phyloP scores from a whole-genome alignment of 192 early-diverging fungal species.

The Backusella circina region DNA sequence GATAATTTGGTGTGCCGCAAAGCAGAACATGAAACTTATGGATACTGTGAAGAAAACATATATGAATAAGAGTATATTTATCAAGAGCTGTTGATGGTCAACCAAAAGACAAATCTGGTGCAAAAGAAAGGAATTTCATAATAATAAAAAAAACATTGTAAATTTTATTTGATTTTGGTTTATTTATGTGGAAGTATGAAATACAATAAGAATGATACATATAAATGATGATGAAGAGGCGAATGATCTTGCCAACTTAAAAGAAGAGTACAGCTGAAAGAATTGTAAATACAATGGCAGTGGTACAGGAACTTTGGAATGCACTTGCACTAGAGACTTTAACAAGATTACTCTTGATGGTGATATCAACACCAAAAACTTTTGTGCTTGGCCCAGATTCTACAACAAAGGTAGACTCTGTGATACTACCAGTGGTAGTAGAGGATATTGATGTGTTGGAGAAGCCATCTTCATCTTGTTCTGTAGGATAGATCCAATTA shows the following conservation, averaged over 20 bases:
- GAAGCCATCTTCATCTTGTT: not conserved
- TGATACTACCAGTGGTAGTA: not conserved
- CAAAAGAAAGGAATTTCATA: too few relatives aligned
- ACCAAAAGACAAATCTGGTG: too few relatives aligned
- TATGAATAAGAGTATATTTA: too few relatives aligned
- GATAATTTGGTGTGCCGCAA: not conserved
- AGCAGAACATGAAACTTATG: not conserved
- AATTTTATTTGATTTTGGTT: not conserved
- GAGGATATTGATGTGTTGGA: not conserved
- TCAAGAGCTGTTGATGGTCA: too few relatives aligned
- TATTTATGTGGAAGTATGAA: not conserved
- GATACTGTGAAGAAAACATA: not conserved
- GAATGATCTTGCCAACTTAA: not conserved
- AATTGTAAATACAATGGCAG: not conserved
- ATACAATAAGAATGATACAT: not conserved
- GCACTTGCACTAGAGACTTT: not conserved
- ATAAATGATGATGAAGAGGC: not conserved
- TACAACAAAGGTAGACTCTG: not conserved
- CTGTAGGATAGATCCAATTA: slow-evolving; percentile 28
- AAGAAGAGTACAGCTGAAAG: not conserved
- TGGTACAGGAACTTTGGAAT: not conserved
- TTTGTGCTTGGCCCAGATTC: not conserved
- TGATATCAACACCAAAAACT: not conserved
- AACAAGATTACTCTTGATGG: not conserved
- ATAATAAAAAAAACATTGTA: not conserved